Conservation (phyloP, 2,329 filamentous ascomycete genomes). For the Neopestalotiopsis sp. region DNA sequence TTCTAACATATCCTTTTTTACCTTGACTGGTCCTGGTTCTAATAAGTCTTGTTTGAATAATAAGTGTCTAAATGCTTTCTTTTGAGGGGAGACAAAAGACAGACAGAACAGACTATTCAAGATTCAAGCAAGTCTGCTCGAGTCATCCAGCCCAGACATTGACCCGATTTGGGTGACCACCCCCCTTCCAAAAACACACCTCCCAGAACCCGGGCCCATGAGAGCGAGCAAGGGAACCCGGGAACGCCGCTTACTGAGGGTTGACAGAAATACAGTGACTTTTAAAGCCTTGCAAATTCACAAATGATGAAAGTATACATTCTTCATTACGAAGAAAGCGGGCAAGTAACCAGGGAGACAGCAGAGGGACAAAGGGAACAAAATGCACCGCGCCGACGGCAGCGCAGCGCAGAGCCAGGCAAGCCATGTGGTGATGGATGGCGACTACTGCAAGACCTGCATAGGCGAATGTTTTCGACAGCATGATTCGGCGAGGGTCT, state of each 20-base stretch:
- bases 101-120: not conserved
- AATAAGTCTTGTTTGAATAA: not conserved
- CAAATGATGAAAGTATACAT: not conserved
- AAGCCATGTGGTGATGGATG: constrained; percentile 19
- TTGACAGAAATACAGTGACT: not conserved
- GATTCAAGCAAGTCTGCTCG: not conserved
- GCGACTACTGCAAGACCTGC: constrained; percentile 20
- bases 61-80: not conserved
- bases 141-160: not conserved
- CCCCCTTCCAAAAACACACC: not conserved
- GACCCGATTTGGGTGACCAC: not conserved
- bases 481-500: constrained; percentile 14
- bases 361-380: not conserved
- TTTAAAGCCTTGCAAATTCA: not conserved
- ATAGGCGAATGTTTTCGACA: constrained; percentile 17
- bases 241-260: constrained; percentile 2
- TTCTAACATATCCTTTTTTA: not conserved
- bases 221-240: not conserved
- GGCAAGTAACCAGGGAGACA: not conserved
- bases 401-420: not conserved
- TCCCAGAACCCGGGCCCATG: not conserved
- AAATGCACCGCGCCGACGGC: not conserved
- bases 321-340: too few relatives aligned
- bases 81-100: not conserved
- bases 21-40: not conserved